Evolutionary conservation across 179 eudicot genomes (phyloP).

Genomic region (Drosera spatulata): DNA sequence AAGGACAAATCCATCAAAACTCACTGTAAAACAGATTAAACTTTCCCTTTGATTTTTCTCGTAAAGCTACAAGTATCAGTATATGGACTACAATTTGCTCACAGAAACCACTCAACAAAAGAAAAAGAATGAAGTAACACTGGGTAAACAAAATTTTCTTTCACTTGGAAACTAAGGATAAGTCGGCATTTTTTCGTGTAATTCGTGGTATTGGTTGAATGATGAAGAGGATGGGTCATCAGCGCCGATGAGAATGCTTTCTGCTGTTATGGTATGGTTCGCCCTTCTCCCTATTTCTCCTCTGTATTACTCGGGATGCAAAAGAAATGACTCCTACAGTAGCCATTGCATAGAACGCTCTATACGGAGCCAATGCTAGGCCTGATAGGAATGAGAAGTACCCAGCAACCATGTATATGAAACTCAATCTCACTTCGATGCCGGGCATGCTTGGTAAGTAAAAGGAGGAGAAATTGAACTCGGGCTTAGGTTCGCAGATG

Average conservation of each 20-base stretch:
- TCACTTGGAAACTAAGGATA: too few relatives aligned
- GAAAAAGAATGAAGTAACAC: too few relatives aligned
- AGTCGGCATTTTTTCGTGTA: too few relatives aligned
- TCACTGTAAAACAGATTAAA: too few relatives aligned
- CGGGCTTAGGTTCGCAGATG: conserved; percentile 70
- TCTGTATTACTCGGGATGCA: conserved; percentile 51
- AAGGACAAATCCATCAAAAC: too few relatives aligned
- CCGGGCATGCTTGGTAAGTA: conserved; percentile 34
- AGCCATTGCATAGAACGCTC: conserved; percentile 78
- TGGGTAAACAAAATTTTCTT: too few relatives aligned
- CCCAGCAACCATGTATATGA: conserved; percentile 72
- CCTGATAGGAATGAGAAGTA: conserved; percentile 56
- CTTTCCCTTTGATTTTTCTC: too few relatives aligned
- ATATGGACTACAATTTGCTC: too few relatives aligned
- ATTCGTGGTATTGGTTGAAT: too few relatives aligned
- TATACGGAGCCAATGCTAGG: conserved; percentile 71
- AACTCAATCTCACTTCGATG: conserved; percentile 56
- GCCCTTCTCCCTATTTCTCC: conserved; percentile 60
- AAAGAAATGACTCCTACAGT: conserved; percentile 62
- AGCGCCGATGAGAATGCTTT: conserved; percentile 81
- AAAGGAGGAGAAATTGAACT: conserved; percentile 52
- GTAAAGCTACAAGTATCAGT: too few relatives aligned
- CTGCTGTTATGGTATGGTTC: conserved; percentile 50
- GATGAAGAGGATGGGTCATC: conserved; percentile 4
- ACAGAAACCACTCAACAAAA: too few relatives aligned